Conservation (phyloP, 108 stramenopile species). For the Poteriospumella lacustris region DNA sequence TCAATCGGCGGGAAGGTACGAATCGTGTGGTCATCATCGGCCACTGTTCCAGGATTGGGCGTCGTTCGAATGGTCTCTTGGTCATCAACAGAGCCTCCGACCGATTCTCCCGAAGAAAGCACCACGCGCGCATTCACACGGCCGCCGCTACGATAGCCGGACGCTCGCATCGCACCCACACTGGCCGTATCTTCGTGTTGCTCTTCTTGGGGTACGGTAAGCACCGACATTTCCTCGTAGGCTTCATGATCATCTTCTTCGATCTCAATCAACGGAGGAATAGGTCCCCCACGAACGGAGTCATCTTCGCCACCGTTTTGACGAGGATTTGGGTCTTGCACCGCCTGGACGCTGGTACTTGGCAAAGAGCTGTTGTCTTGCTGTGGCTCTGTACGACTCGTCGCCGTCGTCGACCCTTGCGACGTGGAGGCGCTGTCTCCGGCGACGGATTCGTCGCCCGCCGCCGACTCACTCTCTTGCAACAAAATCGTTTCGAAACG, state of each 20-base stretch:
- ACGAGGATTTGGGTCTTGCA: neutral
- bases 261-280: neutral
- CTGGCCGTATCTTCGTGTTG: too few species aligned
- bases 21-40: too few species aligned
- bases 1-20: too few species aligned
- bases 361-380: neutral
- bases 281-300: neutral
- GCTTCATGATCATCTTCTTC: neutral
- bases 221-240: slow-evolving; percentile 12
- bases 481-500: too few species aligned
- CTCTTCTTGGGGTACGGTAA: slow-evolving; percentile 6
- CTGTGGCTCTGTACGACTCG: neutral
- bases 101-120: too few species aligned
- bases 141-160: too few species aligned
- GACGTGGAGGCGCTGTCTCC: neutral
- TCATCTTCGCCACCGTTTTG: neutral
- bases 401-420: neutral
- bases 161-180: too few species aligned
- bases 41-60: too few species aligned
- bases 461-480: neutral
- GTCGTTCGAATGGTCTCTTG: too few species aligned
- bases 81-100: too few species aligned
- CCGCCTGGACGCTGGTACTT: neutral
- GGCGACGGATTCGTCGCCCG: neutral
- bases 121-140: too few species aligned